These are phyloP conservation scores for Trichoderma koningii DNA, from an alignment of 2,329 filamentous ascomycete genomes.

Conservation along the genomic window DNA sequence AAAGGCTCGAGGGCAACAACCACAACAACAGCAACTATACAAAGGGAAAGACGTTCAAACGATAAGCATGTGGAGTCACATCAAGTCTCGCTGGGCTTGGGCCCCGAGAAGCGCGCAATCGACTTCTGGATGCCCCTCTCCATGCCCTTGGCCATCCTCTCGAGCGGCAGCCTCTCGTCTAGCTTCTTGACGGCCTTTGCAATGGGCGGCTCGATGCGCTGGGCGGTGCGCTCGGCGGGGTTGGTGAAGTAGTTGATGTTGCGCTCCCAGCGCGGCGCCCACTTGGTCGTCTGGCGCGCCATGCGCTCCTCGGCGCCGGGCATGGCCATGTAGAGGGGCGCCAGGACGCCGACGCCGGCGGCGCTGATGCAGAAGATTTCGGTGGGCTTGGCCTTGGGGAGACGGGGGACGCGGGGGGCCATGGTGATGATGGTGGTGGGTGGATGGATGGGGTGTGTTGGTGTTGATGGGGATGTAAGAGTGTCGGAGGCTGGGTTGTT, in stretches of 20 bases:
- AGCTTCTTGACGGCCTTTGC: slow-evolving; percentile 49
- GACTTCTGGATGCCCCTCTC: slow-evolving; percentile 52
- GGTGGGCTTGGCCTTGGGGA: slow-evolving; percentile 51
- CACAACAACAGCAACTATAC: not conserved
- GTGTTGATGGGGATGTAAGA: slow-evolving; percentile 12
- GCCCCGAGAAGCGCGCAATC: slow-evolving; percentile 44
- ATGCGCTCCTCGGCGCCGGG: slow-evolving; percentile 59
- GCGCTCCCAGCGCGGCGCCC: slow-evolving; percentile 62
- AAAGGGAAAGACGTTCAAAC: not conserved
- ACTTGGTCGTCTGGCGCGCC: slow-evolving; percentile 56
- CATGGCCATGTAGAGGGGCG: slow-evolving; percentile 59
- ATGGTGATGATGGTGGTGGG: slow-evolving; percentile 42
- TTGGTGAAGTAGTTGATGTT: slow-evolving; percentile 57
- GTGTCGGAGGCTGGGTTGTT: no score
- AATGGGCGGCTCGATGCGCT: slow-evolving; percentile 52
- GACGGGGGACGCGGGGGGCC: slow-evolving; percentile 48
- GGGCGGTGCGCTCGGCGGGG: slow-evolving; percentile 51
- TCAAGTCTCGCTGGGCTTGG: slow-evolving; percentile 30
- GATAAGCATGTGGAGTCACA: not conserved
- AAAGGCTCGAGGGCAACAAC: not conserved
- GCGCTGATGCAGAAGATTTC: slow-evolving; percentile 57
- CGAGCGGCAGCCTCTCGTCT: slow-evolving; percentile 52
- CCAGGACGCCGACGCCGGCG: slow-evolving; percentile 55
- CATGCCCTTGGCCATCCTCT: slow-evolving; percentile 52
- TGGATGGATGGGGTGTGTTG: slow-evolving; percentile 29